These are phyloP conservation scores for barley (Hordeum vulgare) DNA, from an alignment of 176 grass and related monocot genomes.

Conservation along the genomic window MorexV3_pseudomolecules_assembly NC_058522.1:569181969-569182468, in stretches of 20 bases:
- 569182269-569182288: conserved; percentile 71
- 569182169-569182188: conserved; percentile 60
- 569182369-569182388: conserved; percentile 89
- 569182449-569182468: conserved; percentile 87
- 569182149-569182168: conserved; percentile 77
- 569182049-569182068: conserved; percentile 78
- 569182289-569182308: conserved; percentile 78
- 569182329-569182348: conserved; percentile 79
- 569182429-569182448: conserved; percentile 54
- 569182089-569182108: conserved; percentile 82
- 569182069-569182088: conserved; percentile 60
- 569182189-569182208: conserved; percentile 76
- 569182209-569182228: conserved; percentile 66
- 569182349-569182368: conserved; percentile 88
- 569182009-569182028: conserved; percentile 70
- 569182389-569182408: conserved; percentile 72
- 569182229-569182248: conserved; percentile 87
- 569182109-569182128: conserved; percentile 86
- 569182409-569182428: conserved; percentile 75
- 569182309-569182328: conserved; percentile 77
- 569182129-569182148: conserved; percentile 76
- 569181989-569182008: conserved; percentile 67
- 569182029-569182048: conserved; percentile 76
- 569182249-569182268: conserved; percentile 80
- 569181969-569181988: conserved; percentile 70